Percentiles rank a stretch among this genome's conserved stretches.
These are phyloP conservation scores for Sarocladium strictum DNA, from an alignment of 2,329 filamentous ascomycete genomes.

Conservation along the genomic window DNA sequence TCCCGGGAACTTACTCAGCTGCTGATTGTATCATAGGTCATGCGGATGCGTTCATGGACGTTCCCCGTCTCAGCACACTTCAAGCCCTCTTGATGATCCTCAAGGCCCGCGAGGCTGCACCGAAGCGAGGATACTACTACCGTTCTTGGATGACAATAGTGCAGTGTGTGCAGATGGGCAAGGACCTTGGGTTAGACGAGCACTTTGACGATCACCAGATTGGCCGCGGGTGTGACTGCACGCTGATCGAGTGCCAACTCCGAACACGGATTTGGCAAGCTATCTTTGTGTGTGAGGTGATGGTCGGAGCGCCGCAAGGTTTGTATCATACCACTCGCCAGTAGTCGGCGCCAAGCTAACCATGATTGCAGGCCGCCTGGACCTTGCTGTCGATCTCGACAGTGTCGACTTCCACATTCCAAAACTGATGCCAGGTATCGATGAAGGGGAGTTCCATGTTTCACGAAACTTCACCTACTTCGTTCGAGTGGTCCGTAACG, in stretches of 20 bases:
- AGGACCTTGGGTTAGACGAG: slow-evolving; percentile 83
- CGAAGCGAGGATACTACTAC: slow-evolving; percentile 92
- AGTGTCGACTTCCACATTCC: slow-evolving; percentile 70
- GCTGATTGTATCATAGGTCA: slow-evolving; percentile 52
- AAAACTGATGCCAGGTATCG: slow-evolving; percentile 56
- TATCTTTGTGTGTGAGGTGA: slow-evolving; percentile 78
- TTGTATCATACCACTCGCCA: slow-evolving; percentile 7
- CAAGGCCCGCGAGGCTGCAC: slow-evolving; percentile 86
- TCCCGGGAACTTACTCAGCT: neutral
- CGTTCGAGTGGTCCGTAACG: slow-evolving; percentile 68
- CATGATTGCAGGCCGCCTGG: slow-evolving; percentile 58
- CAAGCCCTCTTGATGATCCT: slow-evolving; percentile 83
- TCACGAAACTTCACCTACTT: slow-evolving; percentile 82
- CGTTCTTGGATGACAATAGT: slow-evolving; percentile 96
- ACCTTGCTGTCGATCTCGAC: slow-evolving; percentile 68
- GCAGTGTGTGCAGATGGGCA: slow-evolving; percentile 86
- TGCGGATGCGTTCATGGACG: slow-evolving; percentile 88
- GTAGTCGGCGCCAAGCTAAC: slow-evolving; percentile 12
- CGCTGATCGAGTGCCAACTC: slow-evolving; percentile 68
- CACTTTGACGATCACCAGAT: slow-evolving; percentile 74
- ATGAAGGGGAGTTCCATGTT: slow-evolving; percentile 70
- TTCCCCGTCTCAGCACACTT: slow-evolving; percentile 82
- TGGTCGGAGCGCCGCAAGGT: slow-evolving; percentile 94
- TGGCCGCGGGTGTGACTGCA: slow-evolving; percentile 63
- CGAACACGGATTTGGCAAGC: slow-evolving; percentile 89